Percentiles rank a stretch among this genome's conserved stretches.
Conservation (phyloP, 192 early-diverging fungal genomes). For the Entomortierella parvispora region DNA sequence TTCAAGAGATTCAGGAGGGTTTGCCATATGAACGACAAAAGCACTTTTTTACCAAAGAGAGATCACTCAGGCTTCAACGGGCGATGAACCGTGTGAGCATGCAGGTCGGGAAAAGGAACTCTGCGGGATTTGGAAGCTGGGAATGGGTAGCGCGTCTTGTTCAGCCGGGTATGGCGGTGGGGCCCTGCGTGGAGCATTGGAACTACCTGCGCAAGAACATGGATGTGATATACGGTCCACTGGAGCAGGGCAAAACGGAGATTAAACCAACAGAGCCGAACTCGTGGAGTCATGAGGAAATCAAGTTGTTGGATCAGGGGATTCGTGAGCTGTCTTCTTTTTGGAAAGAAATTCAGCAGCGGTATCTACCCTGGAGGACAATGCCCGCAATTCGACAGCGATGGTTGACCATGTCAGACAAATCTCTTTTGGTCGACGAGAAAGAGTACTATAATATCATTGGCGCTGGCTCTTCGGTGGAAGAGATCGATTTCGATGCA, state of each 20-base stretch:
- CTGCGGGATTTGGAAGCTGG: conserved; percentile 8
- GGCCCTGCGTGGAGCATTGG: conserved; percentile 31
- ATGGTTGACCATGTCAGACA: conserved; percentile 34
- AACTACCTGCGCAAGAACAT: conserved; percentile 20
- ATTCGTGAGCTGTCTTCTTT: conserved; percentile 17
- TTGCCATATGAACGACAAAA: conserved; percentile 12
- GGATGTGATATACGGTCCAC: conserved; percentile 18
- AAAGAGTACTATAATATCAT: conserved; percentile 37
- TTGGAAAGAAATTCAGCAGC: conserved; percentile 20
- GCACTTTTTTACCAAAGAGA: conserved; percentile 30
- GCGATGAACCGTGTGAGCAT: conserved; percentile 9
- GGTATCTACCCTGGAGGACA: conserved; percentile 26
- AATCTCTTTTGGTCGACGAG: conserved; percentile 19
- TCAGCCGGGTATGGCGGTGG: conserved; percentile 7
- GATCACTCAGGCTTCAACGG: conserved; percentile 11
- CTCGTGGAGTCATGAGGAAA: conserved; percentile 35
- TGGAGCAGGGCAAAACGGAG: not conserved
- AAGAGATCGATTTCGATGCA: conserved; percentile 11
- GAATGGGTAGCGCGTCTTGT: conserved; percentile 19
- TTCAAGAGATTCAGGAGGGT: conserved; percentile 2
- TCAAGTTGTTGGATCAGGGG: conserved; percentile 34
- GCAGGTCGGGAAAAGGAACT: not conserved
- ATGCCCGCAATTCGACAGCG: conserved; percentile 27
- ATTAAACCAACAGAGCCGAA: conserved; percentile 2
- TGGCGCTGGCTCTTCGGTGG: not conserved